Conservation (phyloP, 108 stramenopile genomes). For the Cyclostephanos invisitatus region DNA sequence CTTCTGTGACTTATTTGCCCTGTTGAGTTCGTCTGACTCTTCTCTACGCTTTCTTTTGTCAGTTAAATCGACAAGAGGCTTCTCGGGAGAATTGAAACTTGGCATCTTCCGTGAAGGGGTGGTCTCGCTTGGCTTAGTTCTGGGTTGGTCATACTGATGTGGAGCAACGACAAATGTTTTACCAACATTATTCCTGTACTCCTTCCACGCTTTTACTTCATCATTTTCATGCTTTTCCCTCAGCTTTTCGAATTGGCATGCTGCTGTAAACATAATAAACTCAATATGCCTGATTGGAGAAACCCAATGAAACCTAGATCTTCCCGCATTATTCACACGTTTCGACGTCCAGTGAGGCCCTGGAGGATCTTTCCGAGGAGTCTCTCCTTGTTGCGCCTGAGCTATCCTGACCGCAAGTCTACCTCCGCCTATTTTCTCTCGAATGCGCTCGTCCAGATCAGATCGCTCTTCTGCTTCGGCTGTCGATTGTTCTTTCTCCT, state of each 20-base stretch:
- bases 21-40: background rate
- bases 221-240: conserved; percentile 1
- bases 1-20: background rate
- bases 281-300: conserved; percentile 1
- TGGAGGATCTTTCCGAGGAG: background rate
- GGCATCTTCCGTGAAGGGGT: background rate
- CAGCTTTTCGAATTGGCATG: conserved; percentile 7
- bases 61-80: background rate
- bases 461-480: no score
- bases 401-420: no score
- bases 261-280: background rate
- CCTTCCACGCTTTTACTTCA: conserved; percentile 11
- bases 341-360: background rate
- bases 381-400: background rate
- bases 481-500: no score
- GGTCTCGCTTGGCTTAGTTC: no score
- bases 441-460: no score
- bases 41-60: background rate
- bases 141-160: no score
- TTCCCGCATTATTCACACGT: background rate
- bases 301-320: background rate
- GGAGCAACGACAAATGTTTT: no score
- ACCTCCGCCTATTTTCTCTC: no score
- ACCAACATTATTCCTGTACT: background rate
- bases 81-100: background rate